Evolutionary conservation across 2,329 filamentous ascomycete species (phyloP), one percentile per base, ranked within the genome.

Genomic region (Cryoendolithus antarcticus): DNA sequence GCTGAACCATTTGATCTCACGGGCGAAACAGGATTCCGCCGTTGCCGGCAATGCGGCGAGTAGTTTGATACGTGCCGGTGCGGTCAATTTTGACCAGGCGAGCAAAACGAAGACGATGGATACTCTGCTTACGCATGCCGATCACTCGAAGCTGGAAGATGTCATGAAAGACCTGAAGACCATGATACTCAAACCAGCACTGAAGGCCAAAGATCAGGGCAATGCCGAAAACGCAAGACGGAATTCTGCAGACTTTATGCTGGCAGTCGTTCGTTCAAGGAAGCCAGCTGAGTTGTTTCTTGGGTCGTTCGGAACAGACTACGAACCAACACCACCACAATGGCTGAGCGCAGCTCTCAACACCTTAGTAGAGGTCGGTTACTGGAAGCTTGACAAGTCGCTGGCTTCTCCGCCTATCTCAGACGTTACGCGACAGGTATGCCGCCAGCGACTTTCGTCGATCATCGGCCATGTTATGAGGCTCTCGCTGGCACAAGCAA

Each of bases 31-130:
- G 4, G 66, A 80, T 4, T 63, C 65, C 4, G 67, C 78, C 13
- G 69, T 84, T 1, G 59, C 71, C 3, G 64, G 70, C 1, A 65
- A 89, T 5, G 62, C 91, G 9, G 67, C 70, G 31, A n/a, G n/a
- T n/a, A 74, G 75, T 19, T 64, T 95, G 11, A 70, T 91, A 32
- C 74, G 75, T 30, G 74, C 76, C 37, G 83, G 84, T 2, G 72
- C 72, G 2, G 77, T 85, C 48, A 84, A 82, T 54, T 91, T 96
- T 54, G 91, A 96, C 55, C 79, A 83, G 46, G 70, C 82, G 41
- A 93, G 88, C 1, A 91, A 82, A 57, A 82, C 80, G 2, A 93
- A 89, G 62, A 89, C 85, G 0, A 65, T 94, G 1, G 85, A 93
- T 50, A 80, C 74, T 45, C 67, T 91, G 2, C 62, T 93, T 4